Evolutionary conservation across 2,329 filamentous ascomycete genomes (phyloP), one percentile per base, ranked within the genome.

Genomic region (Gnomoniopsis smithogilvyi): DNA sequence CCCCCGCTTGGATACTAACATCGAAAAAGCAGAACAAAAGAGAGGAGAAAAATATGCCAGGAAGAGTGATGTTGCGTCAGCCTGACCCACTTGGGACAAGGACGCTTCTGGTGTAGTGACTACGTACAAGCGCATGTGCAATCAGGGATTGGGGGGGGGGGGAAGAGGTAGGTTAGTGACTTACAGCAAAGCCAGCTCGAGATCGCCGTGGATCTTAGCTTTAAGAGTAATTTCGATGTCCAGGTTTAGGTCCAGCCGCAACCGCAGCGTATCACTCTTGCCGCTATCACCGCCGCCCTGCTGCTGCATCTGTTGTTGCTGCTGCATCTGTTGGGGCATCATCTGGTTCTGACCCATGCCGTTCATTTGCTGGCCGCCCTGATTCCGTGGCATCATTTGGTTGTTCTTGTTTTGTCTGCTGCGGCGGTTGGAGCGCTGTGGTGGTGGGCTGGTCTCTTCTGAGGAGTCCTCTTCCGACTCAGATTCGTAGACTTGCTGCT

Each of bases 161-260:
- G 3, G 54, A 34, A 36, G 46, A 56, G 19, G 41, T 30, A 22
- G 22, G 30, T 24, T 17, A 24, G 19, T 55, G 51, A 78, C 80
- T 73, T 75, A 83, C 80, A 83, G 74, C 66, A 95, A 80, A 64
- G 87, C 88, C 64, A 95, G 74, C 36, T 90, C 92, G 64, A 96
- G 75, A 76, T 96, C 92, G 69, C 92, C 92, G 67, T 92, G 87
- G 64, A 95, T 92, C 73, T 88, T 88, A 21, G 91, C 91, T 80
- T 95, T 95, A 62, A 95, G 81, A 67, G 92, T 88, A 62, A 95
- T 90, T 73, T 95, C 91, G 52, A 95, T 82, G 65, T 95, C 91
- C 59, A 95, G 78, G 73, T 95, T 95, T 58, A 92, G 79, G 69
- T 95, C 91, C 22, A 95, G 76, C 41, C 87, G 83, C 66, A 95